Evolutionary conservation across 352 stramenopile genomes (phyloP), one percentile per base, ranked within the genome.

Genomic region (Phytopythium ostracodes): DNA sequence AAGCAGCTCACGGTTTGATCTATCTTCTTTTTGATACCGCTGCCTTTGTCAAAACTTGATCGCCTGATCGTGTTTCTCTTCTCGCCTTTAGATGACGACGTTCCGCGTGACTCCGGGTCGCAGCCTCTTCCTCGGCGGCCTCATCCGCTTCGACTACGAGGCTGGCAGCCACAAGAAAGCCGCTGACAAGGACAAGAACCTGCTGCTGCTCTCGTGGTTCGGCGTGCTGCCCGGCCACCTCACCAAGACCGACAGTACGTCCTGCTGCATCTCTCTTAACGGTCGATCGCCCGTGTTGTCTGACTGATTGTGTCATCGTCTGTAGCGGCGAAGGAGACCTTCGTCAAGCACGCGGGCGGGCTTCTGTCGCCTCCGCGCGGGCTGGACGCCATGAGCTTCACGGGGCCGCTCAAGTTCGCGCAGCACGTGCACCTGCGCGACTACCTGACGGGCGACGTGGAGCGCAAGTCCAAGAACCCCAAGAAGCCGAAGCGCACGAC

Each of bases 401-500:
- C 80, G 2, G 86, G 86, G 0, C 77, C 86, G 22, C 65, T 92
- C 22, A 57, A 75, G 18, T 77, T 69, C n/a, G 70, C 75, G 29
- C 65, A 77, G 47, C 85, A 88, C 29, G 69, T 91, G 0, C 74
- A 82, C 52, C 59, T 94, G 24, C 84, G 84, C 24, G 83, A 92
- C 53, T 94, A 81, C 59, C 73, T 89, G 52, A 77, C 81, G 20
- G 73, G 77, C 40, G 84, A 85, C 20, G 67, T 89, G 20, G 59
- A 73, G 54, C 81, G 65, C 35, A 92, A 92, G 61, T 83, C 77
- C 56, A 92, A 94, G 68, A 75, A 81, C 68, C 27, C 54, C 31
- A 90, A 90, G 59, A 88, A 88, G 57, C 77, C 82, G 35, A 94
- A 94, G 67, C 83, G 86, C 20, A 93, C 86, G 31, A 92, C 75